Base-by-base conservation (phyloP, 163 green algal species). In the Smithsoniella earleae region DNA sequence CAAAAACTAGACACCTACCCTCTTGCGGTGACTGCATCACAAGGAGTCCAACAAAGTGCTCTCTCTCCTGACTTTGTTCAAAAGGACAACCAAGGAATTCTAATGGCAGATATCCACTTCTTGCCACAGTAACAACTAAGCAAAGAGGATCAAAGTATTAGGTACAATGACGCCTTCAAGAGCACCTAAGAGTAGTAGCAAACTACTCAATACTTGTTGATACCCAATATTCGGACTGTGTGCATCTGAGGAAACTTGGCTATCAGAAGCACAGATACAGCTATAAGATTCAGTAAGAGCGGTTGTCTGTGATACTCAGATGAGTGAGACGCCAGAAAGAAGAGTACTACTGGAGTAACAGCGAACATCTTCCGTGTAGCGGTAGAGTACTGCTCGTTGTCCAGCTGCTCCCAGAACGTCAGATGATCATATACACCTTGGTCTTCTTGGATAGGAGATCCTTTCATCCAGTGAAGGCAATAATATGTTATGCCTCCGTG, bases 321-420 rank as follows among this genome's bases (percentile, higher is more conserved):
- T n/a, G 82, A 85, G 73, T 96, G 86, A 2, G 87, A 91, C 0
- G 91, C 91, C 37, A 96, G 77, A 52, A 96, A 46, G 75, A 95
- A 97, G 28, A 96, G 78, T 1, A 89, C 75, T 1, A 97, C 85
- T 0, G 93, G 93, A 52, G 98, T 82, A 0, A 87, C 78, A 0
- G 86, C 95, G 66, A 98, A 90, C 69, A 98, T 95, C 76, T 98
- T 98, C 22, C 94, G 82, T 63, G 90, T 98, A 45, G 74, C 72
- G 0, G 93, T 98, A 77, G 86, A 84, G 64, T 98, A 94, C 18
- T 89, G 73, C 13, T 88, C 88, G 38, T 88, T 86, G 64, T 98
- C 92, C 27, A 98, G 82, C 80, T 98, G 93, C 85, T 98, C 93
- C 93, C 93, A 98, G 75, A 96, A 96, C 0, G 93, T 98, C 22